A percentile compares a stretch with the other conserved stretches of the same genome.
phyloP scores from a whole-genome alignment of 768 basidiomycete genomes.

The Leccinum imitatum region DNA sequence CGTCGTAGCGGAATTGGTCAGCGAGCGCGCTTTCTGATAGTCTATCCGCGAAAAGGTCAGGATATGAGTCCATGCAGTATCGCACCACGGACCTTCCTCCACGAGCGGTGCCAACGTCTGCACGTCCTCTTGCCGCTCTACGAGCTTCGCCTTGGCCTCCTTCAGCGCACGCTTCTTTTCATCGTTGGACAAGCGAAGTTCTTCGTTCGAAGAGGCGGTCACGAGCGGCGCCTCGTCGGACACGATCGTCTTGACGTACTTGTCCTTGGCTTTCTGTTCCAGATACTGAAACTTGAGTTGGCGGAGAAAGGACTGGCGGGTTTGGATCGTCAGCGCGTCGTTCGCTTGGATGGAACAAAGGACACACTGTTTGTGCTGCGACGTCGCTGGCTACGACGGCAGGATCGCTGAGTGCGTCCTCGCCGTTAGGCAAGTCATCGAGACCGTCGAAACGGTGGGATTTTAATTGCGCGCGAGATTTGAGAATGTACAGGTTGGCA shows the following conservation, averaged over 20 bases:
- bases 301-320: constrained; percentile 61
- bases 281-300: constrained; percentile 89
- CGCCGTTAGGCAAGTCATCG: constrained; percentile 26
- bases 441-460: constrained; percentile 30
- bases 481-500: constrained; percentile 24
- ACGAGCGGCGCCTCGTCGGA: constrained; percentile 83
- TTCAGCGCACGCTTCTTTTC: constrained; percentile 72
- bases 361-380: constrained; percentile 57
- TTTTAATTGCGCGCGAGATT: constrained; percentile 22
- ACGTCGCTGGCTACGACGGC: constrained; percentile 58
- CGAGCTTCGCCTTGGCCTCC: constrained; percentile 58
- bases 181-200: constrained; percentile 56
- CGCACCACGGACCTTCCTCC: constrained; percentile 53
- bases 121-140: constrained; percentile 62
- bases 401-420: constrained; percentile 47
- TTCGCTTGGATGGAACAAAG: neutral
- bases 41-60: constrained; percentile 48
- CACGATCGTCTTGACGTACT: constrained; percentile 84
- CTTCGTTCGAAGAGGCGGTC: constrained; percentile 76
- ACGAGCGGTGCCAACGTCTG: constrained; percentile 63
- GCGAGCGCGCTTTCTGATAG: constrained; percentile 53
- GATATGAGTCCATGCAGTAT: neutral
- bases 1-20: constrained; percentile 52
- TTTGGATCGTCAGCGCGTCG: constrained; percentile 4
- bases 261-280: constrained; percentile 88